Conservation (phyloP, 1,284 basidiomycete genomes). For the Microbotryum saponariae region DNA sequence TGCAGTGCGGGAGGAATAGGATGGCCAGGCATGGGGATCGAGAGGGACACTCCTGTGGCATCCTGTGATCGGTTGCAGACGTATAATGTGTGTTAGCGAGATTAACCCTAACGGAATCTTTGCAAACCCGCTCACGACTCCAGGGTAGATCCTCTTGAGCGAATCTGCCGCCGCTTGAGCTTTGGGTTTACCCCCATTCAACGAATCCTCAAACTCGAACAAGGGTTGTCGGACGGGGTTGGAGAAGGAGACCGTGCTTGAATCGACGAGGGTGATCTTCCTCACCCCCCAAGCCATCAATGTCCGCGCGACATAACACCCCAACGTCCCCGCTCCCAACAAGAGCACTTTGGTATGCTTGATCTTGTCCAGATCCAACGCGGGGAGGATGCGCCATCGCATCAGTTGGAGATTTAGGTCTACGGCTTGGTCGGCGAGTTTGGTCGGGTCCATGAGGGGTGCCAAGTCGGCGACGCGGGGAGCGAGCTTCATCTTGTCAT, state of each 20-base stretch:
- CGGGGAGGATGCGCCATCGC: slow-evolving; percentile 92
- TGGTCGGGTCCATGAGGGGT: slow-evolving; percentile 89
- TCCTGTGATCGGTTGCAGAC: slow-evolving; percentile 50
- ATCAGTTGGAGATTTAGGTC: slow-evolving; percentile 96
- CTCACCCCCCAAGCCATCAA: slow-evolving; percentile 94
- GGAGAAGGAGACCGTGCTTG: slow-evolving; percentile 82
- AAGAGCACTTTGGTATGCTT: slow-evolving; percentile 71
- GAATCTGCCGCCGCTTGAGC: slow-evolving; percentile 83
- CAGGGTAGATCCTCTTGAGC: slow-evolving; percentile 83
- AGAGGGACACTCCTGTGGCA: slow-evolving; percentile 63
- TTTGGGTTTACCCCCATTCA: slow-evolving; percentile 89
- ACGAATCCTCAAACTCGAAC: slow-evolving; percentile 88
- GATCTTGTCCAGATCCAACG: slow-evolving; percentile 79
- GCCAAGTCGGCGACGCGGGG: slow-evolving; percentile 85
- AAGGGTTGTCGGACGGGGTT: slow-evolving; percentile 95
- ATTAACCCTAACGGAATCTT: too few species aligned
- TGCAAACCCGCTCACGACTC: slow-evolving; percentile 56
- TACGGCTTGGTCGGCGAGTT: slow-evolving; percentile 88
- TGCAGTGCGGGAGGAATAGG: slow-evolving; percentile 56
- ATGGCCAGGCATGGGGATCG: slow-evolving; percentile 96
- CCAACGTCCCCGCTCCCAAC: slow-evolving; percentile 89
- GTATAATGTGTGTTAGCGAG: too few species aligned
- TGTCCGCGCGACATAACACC: slow-evolving; percentile 86
- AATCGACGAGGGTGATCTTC: slow-evolving; percentile 87
- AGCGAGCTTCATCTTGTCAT: slow-evolving; percentile 69